Base-by-base conservation (phyloP, 371 early-diverging fungal species). In the Apophysomyces trapeziformis region DNA sequence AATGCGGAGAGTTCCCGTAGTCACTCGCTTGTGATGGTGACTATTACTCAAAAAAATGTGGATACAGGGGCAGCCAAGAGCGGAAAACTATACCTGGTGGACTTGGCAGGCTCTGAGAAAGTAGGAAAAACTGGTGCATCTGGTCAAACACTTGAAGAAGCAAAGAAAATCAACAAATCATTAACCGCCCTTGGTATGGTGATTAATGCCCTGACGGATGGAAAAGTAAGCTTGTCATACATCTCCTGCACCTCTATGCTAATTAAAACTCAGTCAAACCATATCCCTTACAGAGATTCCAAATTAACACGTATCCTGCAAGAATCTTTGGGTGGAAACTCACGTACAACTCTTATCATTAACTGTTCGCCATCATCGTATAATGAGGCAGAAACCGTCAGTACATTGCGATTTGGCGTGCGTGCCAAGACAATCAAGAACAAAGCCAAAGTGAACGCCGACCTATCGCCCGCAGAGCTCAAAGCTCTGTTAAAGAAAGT, bases 121-220 rank as follows among this genome's bases (percentile, higher is more conserved):
- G 91, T 90, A 18, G 93, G 95, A 60, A 95, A 97, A 77, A 99
- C 99, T 32, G 97, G 97, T 67, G 99, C 99, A 5, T 94, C 96
- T 8, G 99, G 99, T 18, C 95, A 96, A 73, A 95, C 98, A 4
- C 84, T 99, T 37, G 97, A 99, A 82, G 99, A 99, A 80, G 99
- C 99, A 66, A 97, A 97, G 77, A 96, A 96, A 82, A 99, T 99
- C 80, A 99, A 99, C 88, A 98, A 95, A 79, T 96, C 97, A 0
- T 86, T 99, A 12, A 93, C 95, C 8, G 93, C 96, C 0, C 86
- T 99, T 14, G 99, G 99, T 61, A 99, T 96, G 93, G 99, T 99
- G 65, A 99, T 99, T 73, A 96, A 96, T 74, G 92, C 97, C 16
- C 85, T 99, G 67, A 94, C 95, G 9, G 94, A 93, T 68, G 93